Evolutionary conservation across 2,329 filamentous ascomycete species (phyloP), one percentile per base, ranked within the genome.

Genomic region (Ophiocordyceps camponoti-rufipedis): DNA sequence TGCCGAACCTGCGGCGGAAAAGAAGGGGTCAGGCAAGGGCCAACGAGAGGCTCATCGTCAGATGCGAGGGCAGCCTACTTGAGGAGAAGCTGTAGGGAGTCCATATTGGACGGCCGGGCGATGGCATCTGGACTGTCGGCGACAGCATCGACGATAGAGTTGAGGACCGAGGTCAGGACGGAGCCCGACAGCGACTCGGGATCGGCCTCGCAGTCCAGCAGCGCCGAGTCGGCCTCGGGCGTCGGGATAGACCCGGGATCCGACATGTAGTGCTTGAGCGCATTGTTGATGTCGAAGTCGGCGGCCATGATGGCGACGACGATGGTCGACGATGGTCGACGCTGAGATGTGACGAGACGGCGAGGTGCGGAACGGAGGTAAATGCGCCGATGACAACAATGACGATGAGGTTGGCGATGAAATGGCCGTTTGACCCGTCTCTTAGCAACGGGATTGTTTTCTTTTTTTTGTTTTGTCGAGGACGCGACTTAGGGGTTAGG

Each of bases 231-330:
- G 46, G 88, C 91, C 61, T 96, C 89, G 41, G 84, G 80, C 2
- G 88, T 95, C 8, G 82, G 71, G 46, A 96, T 83, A 38, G 78
- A 75, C 42, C 79, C 71, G 9, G 91, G 89, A 61, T 96, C 89
- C 65, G 86, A 93, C 75, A 95, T 85, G 66, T 95, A 98, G 61
- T 85, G 77, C 71, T 94, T 95, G 63, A 96, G 82, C 52, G 87
- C 86, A 69, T 94, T 83, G 62, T 95, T 94, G 64, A 98, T 85
- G 63, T 96, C 85, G 67, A 98, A 98, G 58, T 81, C 75, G 60
- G 87, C 75, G 68, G 57, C 82, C 79, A 82, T 82, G 60, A 51
- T 62, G 55, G 62, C 54, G 57, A 56, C 53, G 46, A 43, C 18
- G 44, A 45, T 48, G 49, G 45, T 50, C 18, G 44, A 45, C 49